Evolutionary conservation across 495 filamentous ascomycete species (phyloP), one percentile per base, ranked within the genome.

Genomic region (Xanthoparmelia taractica): DNA sequence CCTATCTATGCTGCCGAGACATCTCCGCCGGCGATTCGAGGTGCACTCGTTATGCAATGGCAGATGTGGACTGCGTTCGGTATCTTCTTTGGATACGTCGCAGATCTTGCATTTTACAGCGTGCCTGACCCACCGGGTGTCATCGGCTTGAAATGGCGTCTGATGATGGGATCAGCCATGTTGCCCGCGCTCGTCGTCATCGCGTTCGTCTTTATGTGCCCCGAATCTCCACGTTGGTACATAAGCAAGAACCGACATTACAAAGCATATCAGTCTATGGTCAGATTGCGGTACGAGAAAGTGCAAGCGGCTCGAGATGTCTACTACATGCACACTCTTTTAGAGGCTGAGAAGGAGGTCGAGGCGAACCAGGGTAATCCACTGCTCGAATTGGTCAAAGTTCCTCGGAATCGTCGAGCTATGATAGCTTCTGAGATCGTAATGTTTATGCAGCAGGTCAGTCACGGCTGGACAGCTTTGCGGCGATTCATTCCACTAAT

Each of bases 361-460:
- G 27, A 54, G 76, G 75, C 81, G 12, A 75, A 84, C 25, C 81
- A 85, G 1, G 76, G 82, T 63, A 86, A 78, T 63, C 87, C 84
- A 67, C 57, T 91, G 57, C 73, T 81, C 63, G 88, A 94, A 66
- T 69, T 94, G 55, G 80, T 91, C 58, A 88, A 82, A 8, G 79
- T 93, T 18, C 86, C 86, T 27, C 82, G 91, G 41, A 93, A 92
- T 70, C 82, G 90, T n/a, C 83, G 90, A 40, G 90, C 90, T 6
- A 82, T 87, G 76, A 65, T 88, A 45, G 87, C 87, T 4, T 87
- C 85, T 2, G 80, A 86, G 68, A 86, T 91, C 65, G 86, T 93
- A 60, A 92, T 92, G 89, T 92, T 91, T 65, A 85, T 90, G 83
- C 91, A 94, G 69, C 91, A 92, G 74, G 86, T 90, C 69, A 66